These are phyloP conservation scores for Cryptococcus sp. DNA, from an alignment of 1,284 basidiomycete genomes.

Conservation along the genomic window DNA sequence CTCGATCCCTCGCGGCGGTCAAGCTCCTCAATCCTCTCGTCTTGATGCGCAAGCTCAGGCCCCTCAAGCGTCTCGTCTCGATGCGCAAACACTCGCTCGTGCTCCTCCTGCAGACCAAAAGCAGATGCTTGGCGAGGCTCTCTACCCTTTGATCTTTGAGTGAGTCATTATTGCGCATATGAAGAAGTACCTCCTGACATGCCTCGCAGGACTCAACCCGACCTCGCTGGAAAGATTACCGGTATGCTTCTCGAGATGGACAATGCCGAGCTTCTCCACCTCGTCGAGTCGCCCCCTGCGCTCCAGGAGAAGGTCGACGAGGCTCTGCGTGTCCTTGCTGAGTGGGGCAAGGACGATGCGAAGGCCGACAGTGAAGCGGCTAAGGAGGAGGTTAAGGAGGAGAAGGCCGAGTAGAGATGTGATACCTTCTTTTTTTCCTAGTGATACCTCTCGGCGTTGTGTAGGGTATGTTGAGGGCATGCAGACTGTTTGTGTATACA, in stretches of 20 bases:
- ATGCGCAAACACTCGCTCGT: conserved; percentile 64
- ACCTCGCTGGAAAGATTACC: conserved; percentile 94
- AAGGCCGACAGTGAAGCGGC: conserved; percentile 27
- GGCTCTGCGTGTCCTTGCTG: conserved; percentile 59
- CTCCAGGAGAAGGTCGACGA: conserved; percentile 86
- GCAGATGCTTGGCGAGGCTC: conserved; percentile 91
- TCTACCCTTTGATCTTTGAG: conserved; percentile 83
- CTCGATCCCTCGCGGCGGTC: conserved; percentile 50
- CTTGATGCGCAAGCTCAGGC: conserved; percentile 50
- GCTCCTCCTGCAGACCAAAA: conserved; percentile 88
- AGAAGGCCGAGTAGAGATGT: conserved; percentile 18
- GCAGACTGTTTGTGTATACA: not conserved
- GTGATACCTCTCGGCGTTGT: conserved; percentile 1
- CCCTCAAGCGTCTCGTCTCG: conserved; percentile 47
- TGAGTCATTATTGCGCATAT: conserved; percentile 55
- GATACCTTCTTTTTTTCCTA: not conserved
- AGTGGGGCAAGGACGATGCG: conserved; percentile 49
- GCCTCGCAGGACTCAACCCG: conserved; percentile 59
- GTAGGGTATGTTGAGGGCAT: not conserved
- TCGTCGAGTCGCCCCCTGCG: conserved; percentile 76
- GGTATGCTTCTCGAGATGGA: conserved; percentile 98
- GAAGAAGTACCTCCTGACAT: conserved; percentile 11
- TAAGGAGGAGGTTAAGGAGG: conserved; percentile 33
- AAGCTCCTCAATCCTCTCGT: conserved; percentile 39
- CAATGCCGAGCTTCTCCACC: conserved; percentile 81